Conservation (phyloP, 176 grass and related monocot species). For the barley (Hordeum vulgare) region MorexV3_pseudomolecules_assembly NC_058522.1:430045957-430046456, state of each 20-base stretch:
- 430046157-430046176: neutral
- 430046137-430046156: slow-evolving; percentile 65
- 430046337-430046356: neutral
- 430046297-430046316: no score
- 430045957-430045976: neutral
- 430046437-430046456: neutral
- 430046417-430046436: slow-evolving; percentile 3
- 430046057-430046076: slow-evolving; percentile 56
- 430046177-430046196: neutral
- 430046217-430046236: no score
- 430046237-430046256: neutral
- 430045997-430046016: slow-evolving; percentile 18
- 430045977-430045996: slow-evolving; percentile 16
- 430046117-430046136: slow-evolving; percentile 79
- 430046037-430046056: slow-evolving; percentile 64
- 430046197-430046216: neutral
- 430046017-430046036: slow-evolving; percentile 46
- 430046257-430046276: no score
- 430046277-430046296: no score
- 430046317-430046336: no score
- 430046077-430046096: slow-evolving; percentile 56
- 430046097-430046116: slow-evolving; percentile 63
- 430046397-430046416: slow-evolving; percentile 4
- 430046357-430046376: neutral
- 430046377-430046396: slow-evolving; percentile 13